phyloP scores from a whole-genome alignment of 257 asterid species.

The Datura wrightii region DNA sequence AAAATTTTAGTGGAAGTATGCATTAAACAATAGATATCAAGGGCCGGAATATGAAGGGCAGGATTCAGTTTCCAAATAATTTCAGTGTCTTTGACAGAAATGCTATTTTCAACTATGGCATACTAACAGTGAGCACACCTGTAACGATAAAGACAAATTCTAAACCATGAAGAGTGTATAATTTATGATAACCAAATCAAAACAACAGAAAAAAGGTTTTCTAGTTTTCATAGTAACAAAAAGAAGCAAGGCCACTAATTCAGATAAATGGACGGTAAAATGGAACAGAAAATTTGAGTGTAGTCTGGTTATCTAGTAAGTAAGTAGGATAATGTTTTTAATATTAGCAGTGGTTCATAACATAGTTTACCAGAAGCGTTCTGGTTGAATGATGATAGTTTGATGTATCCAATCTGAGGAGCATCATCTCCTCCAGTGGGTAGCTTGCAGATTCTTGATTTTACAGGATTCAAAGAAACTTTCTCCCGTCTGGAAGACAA shows the following conservation, averaged over 20 bases:
- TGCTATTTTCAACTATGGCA: background rate
- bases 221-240: background rate
- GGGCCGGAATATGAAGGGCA: background rate
- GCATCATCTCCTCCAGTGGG: constrained; percentile 66
- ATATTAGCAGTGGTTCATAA: background rate
- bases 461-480: constrained; percentile 87
- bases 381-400: constrained; percentile 89
- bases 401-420: constrained; percentile 84
- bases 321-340: background rate
- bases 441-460: constrained; percentile 79
- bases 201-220: background rate
- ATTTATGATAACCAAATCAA: background rate
- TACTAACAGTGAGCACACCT: background rate
- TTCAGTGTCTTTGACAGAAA: background rate
- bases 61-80: constrained; percentile 9
- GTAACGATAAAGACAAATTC: background rate
- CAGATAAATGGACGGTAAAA: background rate
- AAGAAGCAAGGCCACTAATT: background rate
- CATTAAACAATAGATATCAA: background rate
- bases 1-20: background rate
- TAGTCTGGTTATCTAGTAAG: background rate
- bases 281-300: background rate
- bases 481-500: constrained; percentile 80
- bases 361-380: constrained; percentile 81
- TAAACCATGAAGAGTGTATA: constrained; percentile 5